A percentile compares a stretch with the other conserved stretches of the same genome.
Conservation (phyloP, 306 rosid genomes). For the Alnus rubra region DNA sequence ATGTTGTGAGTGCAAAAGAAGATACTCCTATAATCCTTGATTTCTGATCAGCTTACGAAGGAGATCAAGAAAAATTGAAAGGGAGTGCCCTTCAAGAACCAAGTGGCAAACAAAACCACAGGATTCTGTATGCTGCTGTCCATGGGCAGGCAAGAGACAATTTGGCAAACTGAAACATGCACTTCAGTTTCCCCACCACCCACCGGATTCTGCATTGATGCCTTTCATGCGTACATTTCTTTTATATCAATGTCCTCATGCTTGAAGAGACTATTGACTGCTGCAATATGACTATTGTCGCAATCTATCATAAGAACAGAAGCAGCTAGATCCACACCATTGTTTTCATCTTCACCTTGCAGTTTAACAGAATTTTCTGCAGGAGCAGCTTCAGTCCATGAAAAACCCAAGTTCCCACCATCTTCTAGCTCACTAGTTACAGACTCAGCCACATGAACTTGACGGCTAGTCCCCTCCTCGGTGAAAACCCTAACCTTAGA, state of each 20-base stretch:
- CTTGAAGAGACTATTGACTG: neutral
- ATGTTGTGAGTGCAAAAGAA: too few species aligned
- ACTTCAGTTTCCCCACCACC: neutral
- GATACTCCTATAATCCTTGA: too few species aligned
- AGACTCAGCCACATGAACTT: slow-evolving; percentile 7
- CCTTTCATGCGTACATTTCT: neutral
- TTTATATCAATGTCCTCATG: neutral
- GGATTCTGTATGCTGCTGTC: too few species aligned
- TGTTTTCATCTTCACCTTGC: neutral
- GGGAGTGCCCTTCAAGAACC: too few species aligned
- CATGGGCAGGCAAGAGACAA: too few species aligned
- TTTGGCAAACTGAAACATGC: neutral
- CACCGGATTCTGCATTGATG: neutral
- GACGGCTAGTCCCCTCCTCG: slow-evolving; percentile 22
- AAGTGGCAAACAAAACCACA: too few species aligned
- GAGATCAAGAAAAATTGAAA: too few species aligned
- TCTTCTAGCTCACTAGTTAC: neutral
- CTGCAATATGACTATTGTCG: neutral
- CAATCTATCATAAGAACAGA: neutral
- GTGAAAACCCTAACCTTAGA: neutral
- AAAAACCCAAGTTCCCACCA: slow-evolving; percentile 5
- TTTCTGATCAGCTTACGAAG: too few species aligned
- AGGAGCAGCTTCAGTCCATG: slow-evolving; percentile 9
- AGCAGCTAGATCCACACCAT: neutral
- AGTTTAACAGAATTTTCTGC: neutral